A percentile compares a stretch with the other conserved stretches of the same genome.
phyloP scores from a whole-genome alignment of 805 yeast genomes.

The Saccharomycopsis schoenii region DNA sequence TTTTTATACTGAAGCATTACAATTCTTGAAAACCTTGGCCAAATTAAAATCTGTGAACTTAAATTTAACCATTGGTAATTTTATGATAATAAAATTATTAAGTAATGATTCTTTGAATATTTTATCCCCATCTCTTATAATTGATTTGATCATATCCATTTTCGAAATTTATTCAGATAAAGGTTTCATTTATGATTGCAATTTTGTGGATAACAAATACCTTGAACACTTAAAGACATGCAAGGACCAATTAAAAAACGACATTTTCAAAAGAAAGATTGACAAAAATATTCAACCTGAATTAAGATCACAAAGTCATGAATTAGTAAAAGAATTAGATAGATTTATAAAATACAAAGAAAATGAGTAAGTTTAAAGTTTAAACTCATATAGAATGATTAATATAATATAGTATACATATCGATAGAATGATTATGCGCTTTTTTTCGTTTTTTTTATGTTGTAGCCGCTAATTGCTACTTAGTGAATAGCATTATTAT shows the following conservation, averaged over 20 bases:
- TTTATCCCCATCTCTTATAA: constrained; percentile 2
- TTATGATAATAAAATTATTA: neutral
- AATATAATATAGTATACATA: neutral
- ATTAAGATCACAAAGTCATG: constrained; percentile 56
- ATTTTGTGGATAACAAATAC: constrained; percentile 49
- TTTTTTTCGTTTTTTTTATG: too few relatives aligned
- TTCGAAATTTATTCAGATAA: constrained; percentile 79
- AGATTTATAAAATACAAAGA: constrained; percentile 73
- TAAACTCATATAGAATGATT: neutral
- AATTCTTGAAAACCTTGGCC: constrained; percentile 4
- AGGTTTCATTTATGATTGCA: constrained; percentile 52
- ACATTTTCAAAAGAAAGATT: constrained; percentile 31
- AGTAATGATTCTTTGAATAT: neutral
- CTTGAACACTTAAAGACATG: constrained; percentile 29
- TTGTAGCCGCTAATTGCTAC: too few relatives aligned
- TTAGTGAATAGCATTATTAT: too few relatives aligned
- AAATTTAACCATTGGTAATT: neutral
- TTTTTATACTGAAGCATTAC: constrained; percentile 5
- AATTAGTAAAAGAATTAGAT: constrained; percentile 53
- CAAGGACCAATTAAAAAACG: constrained; percentile 11
- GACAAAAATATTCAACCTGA: constrained; percentile 53
- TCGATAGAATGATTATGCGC: neutral
- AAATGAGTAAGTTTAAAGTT: constrained; percentile 28
- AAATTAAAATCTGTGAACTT: constrained; percentile 1
- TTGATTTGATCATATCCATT: constrained; percentile 27